Evolutionary conservation across 139 green algal genomes (phyloP), one percentile per base, ranked within the genome.

Genomic region (Pleodorina starrii): DNA sequence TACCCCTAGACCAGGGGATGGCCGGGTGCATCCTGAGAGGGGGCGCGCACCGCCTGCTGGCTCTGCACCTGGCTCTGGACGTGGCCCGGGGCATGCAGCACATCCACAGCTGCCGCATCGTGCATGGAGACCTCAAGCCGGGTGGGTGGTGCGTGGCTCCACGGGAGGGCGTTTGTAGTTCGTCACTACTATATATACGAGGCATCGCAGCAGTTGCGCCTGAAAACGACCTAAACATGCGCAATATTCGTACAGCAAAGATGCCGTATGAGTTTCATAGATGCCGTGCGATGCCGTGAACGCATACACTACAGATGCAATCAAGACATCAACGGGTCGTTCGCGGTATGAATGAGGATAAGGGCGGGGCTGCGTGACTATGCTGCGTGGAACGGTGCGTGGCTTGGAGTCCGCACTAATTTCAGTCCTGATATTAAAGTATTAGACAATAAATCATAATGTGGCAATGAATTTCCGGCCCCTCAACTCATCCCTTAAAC

Each of bases 81-180:
- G 73, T 60, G 42, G 73, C 73, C 3, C 17, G 59, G 73, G 73
- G 73, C 7, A 60, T 81, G 73, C 40, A 40, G 42, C 73, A 81
- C 19, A 57, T 81, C 42, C 73, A 81, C 73, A 57, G 42, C 42
- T 57, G 72, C 42, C 42, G 42, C 72, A 76, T 76, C 21, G 10
- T 72, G 19, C 27, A 72, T 32, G 60, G 21, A 72, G 21, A 38
- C 27, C 60, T 72, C 27, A 72, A 38, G 21, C 21, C 27, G 19
- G 27, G 21, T 72, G 27, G 60, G 60, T 72, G 23, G 17, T 60
- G n/a, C n/a, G n/a, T n/a, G n/a, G n/a, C n/a, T n/a, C n/a, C n/a
- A 60, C 17, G 14, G 50, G 14, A 60, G 17, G 14, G 17, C 14
- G 14, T 14, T 60, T 60, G 17, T 17, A 14, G 17, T 60, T 25